These are phyloP conservation scores for Biscogniauxia sp. DNA, from an alignment of 2,329 filamentous ascomycete species.

Conservation along the genomic window DNA sequence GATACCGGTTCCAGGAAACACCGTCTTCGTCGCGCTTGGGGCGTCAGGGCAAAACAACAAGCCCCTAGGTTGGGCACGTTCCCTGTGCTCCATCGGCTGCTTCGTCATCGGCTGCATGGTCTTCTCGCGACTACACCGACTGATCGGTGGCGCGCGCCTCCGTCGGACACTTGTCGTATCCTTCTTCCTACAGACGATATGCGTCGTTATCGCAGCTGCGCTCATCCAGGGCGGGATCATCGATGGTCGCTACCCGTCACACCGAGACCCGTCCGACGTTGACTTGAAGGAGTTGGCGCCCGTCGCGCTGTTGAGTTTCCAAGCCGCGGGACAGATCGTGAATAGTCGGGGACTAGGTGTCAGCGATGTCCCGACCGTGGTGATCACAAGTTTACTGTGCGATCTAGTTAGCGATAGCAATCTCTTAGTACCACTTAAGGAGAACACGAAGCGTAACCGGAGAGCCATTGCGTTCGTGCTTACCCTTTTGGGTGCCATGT, in stretches of 20 bases:
- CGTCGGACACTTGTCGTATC: constrained; percentile 28
- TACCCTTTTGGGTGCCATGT: constrained; percentile 45
- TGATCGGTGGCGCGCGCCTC: constrained; percentile 27
- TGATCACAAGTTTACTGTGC: constrained; percentile 53
- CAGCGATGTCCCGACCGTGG: constrained; percentile 55
- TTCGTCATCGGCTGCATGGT: constrained; percentile 40
- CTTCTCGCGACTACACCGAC: constrained; percentile 37
- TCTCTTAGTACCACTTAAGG: constrained; percentile 39
- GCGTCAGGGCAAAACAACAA: constrained; percentile 38
- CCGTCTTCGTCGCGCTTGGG: constrained; percentile 42
- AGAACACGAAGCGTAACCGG: constrained; percentile 51
- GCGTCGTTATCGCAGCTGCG: constrained; percentile 26
- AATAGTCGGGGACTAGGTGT: constrained; percentile 49
- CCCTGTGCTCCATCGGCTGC: constrained; percentile 41
- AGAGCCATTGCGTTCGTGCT: constrained; percentile 44
- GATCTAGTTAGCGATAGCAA: constrained; percentile 52
- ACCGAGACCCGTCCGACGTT: constrained; percentile 20
- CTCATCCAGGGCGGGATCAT: constrained; percentile 30
- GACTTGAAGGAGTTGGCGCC: constrained; percentile 29
- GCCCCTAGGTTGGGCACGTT: constrained; percentile 42
- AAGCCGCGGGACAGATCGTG: constrained; percentile 55
- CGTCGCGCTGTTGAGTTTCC: constrained; percentile 51
- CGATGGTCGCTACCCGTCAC: constrained; percentile 29
- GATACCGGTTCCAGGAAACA: constrained; percentile 33
- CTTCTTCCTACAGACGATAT: constrained; percentile 28